Evolutionary conservation across 768 basidiomycete species (phyloP).

Genomic region (Pluteus cervinus): DNA sequence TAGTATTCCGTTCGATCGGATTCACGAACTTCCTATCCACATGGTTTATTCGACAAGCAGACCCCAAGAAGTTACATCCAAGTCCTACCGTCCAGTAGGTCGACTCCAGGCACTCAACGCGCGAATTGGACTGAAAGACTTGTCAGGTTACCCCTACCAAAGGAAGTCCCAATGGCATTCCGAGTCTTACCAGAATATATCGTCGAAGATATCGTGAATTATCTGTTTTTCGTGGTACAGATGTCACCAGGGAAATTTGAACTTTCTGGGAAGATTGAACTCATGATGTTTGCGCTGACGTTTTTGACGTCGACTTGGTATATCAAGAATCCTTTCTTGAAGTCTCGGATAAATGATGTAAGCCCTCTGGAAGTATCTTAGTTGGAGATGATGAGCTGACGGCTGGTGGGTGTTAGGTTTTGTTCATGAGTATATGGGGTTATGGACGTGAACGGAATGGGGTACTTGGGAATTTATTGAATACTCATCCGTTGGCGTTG

Average conservation of each 20-base stretch:
- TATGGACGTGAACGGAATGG: slow-evolving; percentile 64
- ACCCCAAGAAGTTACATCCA: slow-evolving; percentile 77
- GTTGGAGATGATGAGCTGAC: no score
- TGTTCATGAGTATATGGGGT: slow-evolving; percentile 68
- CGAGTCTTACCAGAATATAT: slow-evolving; percentile 90
- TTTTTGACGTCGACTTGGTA: slow-evolving; percentile 95
- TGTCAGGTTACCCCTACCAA: slow-evolving; percentile 73
- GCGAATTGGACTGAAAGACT: neutral
- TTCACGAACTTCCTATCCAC: slow-evolving; percentile 90
- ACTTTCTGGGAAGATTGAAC: slow-evolving; percentile 76
- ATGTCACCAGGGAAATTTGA: slow-evolving; percentile 79
- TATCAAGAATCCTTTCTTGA: slow-evolving; percentile 98
- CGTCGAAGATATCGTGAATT: slow-evolving; percentile 90
- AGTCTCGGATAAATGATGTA: slow-evolving; percentile 93
- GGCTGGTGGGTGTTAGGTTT: slow-evolving; percentile 42
- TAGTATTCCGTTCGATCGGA: slow-evolving; percentile 69
- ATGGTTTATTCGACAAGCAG: slow-evolving; percentile 89
- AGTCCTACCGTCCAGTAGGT: slow-evolving; percentile 60
- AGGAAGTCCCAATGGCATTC: slow-evolving; percentile 81
- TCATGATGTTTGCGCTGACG: slow-evolving; percentile 82
- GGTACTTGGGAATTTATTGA: slow-evolving; percentile 77
- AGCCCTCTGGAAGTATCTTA: slow-evolving; percentile 12
- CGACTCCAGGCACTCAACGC: neutral
- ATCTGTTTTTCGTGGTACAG: slow-evolving; percentile 79
- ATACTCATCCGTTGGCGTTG: slow-evolving; percentile 78